phyloP scores from a whole-genome alignment of 2,329 filamentous ascomycete species.

The Hypoxylon sp. region DNA sequence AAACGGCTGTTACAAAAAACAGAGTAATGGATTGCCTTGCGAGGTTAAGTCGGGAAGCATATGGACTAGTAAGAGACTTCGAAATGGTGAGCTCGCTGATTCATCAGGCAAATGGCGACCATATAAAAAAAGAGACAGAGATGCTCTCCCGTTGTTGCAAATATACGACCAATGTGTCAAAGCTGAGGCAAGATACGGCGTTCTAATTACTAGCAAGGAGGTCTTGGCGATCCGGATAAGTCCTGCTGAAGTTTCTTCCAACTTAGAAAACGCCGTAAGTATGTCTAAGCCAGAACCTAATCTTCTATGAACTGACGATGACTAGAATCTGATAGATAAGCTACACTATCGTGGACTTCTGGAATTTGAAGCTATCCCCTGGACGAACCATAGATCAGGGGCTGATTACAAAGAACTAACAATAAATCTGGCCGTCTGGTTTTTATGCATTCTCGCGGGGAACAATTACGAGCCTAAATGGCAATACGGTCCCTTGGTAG shows the following conservation, averaged over 20 bases:
- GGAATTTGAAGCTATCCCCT: conserved; percentile 2
- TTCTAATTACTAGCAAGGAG: conserved; percentile 5
- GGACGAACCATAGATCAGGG: neutral
- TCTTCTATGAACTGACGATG: neutral
- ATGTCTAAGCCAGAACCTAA: neutral
- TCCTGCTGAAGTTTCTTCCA: neutral
- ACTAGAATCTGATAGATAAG: neutral
- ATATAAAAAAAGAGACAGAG: neutral
- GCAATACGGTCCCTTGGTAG: conserved; percentile 21
- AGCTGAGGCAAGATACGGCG: neutral
- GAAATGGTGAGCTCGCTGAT: neutral
- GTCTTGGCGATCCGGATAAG: neutral
- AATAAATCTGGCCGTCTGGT: conserved; percentile 1
- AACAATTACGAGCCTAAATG: neutral
- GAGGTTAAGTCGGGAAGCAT: neutral
- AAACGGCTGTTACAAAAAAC: neutral
- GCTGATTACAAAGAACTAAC: neutral
- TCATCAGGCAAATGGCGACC: neutral
- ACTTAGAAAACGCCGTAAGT: neutral
- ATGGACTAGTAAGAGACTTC: neutral
- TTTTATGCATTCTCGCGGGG: conserved; percentile 1
- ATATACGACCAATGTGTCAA: conserved; percentile 5
- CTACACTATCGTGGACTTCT: neutral
- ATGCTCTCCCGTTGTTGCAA: neutral
- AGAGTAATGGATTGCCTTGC: neutral